Evolutionary conservation across 257 asterid genomes (phyloP).

Genomic region (Asclepias syriaca): DNA sequence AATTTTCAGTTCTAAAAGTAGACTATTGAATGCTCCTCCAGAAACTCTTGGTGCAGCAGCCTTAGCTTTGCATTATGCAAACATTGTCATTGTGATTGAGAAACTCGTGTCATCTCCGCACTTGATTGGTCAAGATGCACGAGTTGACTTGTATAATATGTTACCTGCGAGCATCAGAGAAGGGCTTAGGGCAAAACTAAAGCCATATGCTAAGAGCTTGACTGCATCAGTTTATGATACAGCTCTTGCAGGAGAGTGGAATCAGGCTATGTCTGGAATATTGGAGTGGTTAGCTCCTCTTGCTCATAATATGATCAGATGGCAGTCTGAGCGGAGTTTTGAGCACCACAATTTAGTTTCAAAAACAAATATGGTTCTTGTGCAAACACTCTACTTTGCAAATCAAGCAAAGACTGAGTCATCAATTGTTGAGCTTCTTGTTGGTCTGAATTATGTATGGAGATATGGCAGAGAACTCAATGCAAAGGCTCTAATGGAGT

Average conservation of each 20-base stretch:
- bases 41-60: slow-evolving; percentile 83
- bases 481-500: slow-evolving; percentile 18
- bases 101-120: slow-evolving; percentile 73
- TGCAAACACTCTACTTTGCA: slow-evolving; percentile 60
- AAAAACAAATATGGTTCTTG: slow-evolving; percentile 65
- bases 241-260: slow-evolving; percentile 73
- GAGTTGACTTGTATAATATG: slow-evolving; percentile 82
- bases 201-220: slow-evolving; percentile 55
- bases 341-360: slow-evolving; percentile 73
- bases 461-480: slow-evolving; percentile 23
- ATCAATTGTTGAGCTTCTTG: slow-evolving; percentile 21
- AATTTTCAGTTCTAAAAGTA: slow-evolving; percentile 29
- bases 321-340: slow-evolving; percentile 90
- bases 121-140: slow-evolving; percentile 81
- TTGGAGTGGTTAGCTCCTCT: slow-evolving; percentile 89
- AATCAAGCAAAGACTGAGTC: slow-evolving; percentile 26
- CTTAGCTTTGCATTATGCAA: slow-evolving; percentile 82
- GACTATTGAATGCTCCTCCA: slow-evolving; percentile 55
- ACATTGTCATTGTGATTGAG: slow-evolving; percentile 71
- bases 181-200: slow-evolving; percentile 69
- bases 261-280: slow-evolving; percentile 54
- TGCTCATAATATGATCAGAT: slow-evolving; percentile 84
- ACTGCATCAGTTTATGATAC: slow-evolving; percentile 52
- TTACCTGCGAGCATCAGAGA: slow-evolving; percentile 64
- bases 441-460: slow-evolving; percentile 26